Percentiles rank a stretch among this genome's conserved stretches.
phyloP scores from a whole-genome alignment of 306 rosid genomes.

The Quercus ilex region DNA sequence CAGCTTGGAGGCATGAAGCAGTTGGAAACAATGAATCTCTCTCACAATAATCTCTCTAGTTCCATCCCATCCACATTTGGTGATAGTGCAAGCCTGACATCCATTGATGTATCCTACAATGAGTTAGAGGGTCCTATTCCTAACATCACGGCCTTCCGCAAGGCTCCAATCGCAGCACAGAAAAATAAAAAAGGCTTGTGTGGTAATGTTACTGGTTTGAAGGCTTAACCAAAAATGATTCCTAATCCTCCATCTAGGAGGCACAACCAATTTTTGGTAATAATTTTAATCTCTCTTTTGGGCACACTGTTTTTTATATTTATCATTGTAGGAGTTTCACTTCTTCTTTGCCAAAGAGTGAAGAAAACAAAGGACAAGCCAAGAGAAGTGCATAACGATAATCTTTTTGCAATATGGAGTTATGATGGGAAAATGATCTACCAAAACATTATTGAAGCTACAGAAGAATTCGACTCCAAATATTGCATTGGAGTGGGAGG shows the following conservation, averaged over 20 bases:
- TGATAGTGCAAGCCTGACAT: not conserved
- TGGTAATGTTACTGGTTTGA: not conserved
- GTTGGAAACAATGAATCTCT: conserved; percentile 39
- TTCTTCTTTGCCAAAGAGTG: not conserved
- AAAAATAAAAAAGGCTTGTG: not conserved
- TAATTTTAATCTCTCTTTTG: not conserved
- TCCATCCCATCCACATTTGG: conserved; percentile 4
- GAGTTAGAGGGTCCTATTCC: not conserved
- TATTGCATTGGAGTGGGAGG: not conserved
- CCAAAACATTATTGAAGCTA: conserved; percentile 17
- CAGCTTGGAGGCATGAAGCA: conserved; percentile 20
- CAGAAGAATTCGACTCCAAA: not conserved
- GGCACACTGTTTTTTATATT: not conserved
- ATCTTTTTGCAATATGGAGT: not conserved
- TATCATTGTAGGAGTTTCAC: not conserved
- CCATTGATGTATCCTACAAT: conserved; percentile 11
- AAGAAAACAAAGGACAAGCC: not conserved
- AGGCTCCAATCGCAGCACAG: not conserved
- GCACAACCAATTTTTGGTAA: not conserved
- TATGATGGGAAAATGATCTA: conserved; percentile 14
- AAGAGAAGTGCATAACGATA: not conserved
- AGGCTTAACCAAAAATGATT: not conserved
- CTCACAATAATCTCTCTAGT: conserved; percentile 27
- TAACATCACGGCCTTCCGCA: not conserved
- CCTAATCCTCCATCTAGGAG: not conserved